Percentiles rank a stretch among this genome's conserved stretches.
These are phyloP conservation scores for Trypanosoma melophagium DNA, from an alignment of 208 protist genomes.

Conservation along the genomic window DNA sequence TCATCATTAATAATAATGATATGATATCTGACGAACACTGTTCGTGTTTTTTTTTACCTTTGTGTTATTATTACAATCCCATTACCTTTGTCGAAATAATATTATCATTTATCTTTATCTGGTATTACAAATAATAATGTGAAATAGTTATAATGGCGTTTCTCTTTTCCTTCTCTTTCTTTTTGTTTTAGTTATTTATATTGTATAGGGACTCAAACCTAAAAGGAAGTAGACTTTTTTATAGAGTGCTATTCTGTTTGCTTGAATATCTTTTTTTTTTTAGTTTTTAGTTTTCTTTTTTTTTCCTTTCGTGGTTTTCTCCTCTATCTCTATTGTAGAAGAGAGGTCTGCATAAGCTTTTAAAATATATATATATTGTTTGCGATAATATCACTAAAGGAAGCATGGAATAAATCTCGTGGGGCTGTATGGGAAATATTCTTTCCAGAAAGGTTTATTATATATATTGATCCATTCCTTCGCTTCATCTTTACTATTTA, in stretches of 20 bases:
- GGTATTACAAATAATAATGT: neutral
- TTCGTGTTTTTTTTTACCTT: neutral
- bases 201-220: too few species aligned
- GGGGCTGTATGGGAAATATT: conserved; percentile 63
- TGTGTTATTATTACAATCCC: neutral
- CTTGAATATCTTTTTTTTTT: too few species aligned
- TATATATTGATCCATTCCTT: conserved; percentile 69
- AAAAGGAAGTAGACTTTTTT: too few species aligned
- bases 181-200: too few species aligned
- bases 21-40: too few species aligned
- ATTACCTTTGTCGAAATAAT: neutral
- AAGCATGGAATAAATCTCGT: conserved; percentile 26
- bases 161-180: neutral
- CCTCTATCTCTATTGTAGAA: too few species aligned
- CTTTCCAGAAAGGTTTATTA: conserved; percentile 65
- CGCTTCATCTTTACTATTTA: conserved; percentile 73
- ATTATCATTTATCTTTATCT: conserved; percentile 4
- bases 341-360: too few species aligned
- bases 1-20: too few species aligned
- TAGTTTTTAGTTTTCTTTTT: too few species aligned
- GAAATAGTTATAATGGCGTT: conserved; percentile 5
- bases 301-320: too few species aligned
- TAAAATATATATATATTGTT: too few species aligned
- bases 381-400: neutral
- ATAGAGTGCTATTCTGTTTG: too few species aligned